Base-by-base conservation (phyloP, 208 protist species). In the Trypanosoma scelopori region DNA sequence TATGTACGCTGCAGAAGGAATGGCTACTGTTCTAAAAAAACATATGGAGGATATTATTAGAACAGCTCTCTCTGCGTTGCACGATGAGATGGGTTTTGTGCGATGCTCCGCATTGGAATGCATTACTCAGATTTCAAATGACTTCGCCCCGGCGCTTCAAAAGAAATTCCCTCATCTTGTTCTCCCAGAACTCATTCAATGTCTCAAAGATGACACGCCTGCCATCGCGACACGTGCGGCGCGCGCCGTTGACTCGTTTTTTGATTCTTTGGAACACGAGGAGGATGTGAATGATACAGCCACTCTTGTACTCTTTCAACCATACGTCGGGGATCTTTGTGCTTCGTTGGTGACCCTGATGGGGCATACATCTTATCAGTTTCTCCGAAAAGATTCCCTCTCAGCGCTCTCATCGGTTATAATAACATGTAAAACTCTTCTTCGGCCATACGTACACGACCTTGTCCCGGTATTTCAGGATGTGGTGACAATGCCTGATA, bases 61-160 rank as follows among this genome's bases (percentile, higher is more conserved):
- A 12, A 63, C 69, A 43, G 66, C 93, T 15, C 37, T 93, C 18
- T 67, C 76, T 28, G 68, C 74, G 43, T 55, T 91, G 9, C 66
- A 61, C 25, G 88, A 93, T 61, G 84, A 88, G 49, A 70, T 76
- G 57, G 92, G 92, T 68, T 90, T 89, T 60, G 91, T 96, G 22
- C 87, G 91, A 20, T 69, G 76, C 20, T 84, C 64, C 51, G 78
- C 84, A 28, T 62, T 96, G 13, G 81, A 89, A 51, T 91, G 82
- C 61, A 37, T 96, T 23, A 73, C 84, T 13, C 85, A 94, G 73
- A 66, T 92, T 46, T 88, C 78, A 55, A 74, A 57, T 20, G 84
- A 93, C 72, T 93, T 94, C 55, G 59, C 69, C 16, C 82, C 84
- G 25, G 51, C 77, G 27, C 25, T 93, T 22, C 79, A 92, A 72